phyloP scores from a whole-genome alignment of 108 stramenopile species.

The Conticribra weissflogii region DNA sequence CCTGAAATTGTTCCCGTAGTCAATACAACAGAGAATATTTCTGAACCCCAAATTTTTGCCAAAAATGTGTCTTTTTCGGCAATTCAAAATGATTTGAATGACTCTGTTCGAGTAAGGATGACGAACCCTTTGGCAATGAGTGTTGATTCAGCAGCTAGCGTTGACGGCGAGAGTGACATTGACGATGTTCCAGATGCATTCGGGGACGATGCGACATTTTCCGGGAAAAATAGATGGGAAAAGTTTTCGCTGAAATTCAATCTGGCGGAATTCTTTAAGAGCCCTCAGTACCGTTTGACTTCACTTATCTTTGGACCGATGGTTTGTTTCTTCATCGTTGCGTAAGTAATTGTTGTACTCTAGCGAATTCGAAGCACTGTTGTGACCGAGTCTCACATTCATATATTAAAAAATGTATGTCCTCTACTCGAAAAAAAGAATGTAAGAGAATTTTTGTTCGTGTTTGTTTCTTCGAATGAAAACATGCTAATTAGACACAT shows the following conservation, averaged over 20 bases:
- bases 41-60: too few species aligned
- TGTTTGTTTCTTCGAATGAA: not conserved
- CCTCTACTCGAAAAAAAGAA: too few species aligned
- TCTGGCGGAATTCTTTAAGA: slow-evolving; percentile 24
- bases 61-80: not conserved
- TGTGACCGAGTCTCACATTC: not conserved
- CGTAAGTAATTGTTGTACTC: slow-evolving; percentile 19
- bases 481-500: too few species aligned
- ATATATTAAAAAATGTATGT: too few species aligned
- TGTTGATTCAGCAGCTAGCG: slow-evolving; percentile 22
- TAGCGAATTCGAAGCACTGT: not conserved
- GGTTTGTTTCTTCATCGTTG: slow-evolving; percentile 29
- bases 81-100: not conserved
- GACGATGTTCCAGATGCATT: slow-evolving; percentile 46
- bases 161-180: slow-evolving; percentile 40
- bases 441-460: not conserved
- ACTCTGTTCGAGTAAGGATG: not conserved
- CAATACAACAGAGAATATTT: too few species aligned
- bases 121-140: not conserved
- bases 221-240: slow-evolving; percentile 9
- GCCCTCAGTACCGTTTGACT: slow-evolving; percentile 21
- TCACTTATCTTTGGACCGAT: slow-evolving; percentile 47
- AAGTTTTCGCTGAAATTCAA: slow-evolving; percentile 6
- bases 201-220: not conserved
- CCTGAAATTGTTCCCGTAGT: not conserved